Conservation (phyloP, 2,329 filamentous ascomycete species). For the Ceratocystis albifundus region DNA sequence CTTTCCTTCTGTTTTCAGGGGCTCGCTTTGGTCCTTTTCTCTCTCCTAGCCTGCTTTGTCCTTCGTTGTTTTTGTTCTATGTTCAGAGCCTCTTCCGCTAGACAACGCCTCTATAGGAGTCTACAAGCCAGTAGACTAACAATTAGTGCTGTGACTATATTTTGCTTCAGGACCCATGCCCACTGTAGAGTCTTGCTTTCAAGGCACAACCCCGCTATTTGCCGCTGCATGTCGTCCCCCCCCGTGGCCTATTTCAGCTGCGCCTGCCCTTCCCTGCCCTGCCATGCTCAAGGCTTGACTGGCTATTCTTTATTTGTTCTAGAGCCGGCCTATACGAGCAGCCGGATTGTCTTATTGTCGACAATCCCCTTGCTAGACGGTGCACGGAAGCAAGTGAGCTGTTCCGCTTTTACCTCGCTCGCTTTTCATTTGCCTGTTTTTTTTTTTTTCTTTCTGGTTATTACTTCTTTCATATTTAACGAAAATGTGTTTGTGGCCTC, state of each 20-base stretch:
- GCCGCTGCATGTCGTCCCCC: too few species aligned
- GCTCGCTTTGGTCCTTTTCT: not conserved
- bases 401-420: not conserved
- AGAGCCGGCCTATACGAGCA: not conserved
- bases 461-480: not conserved
- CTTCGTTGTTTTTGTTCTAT: not conserved
- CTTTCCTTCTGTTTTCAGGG: not conserved
- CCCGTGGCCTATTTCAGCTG: not conserved
- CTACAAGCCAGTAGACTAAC: not conserved
- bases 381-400: not conserved
- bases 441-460: too few species aligned
- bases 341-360: not conserved
- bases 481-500: not conserved
- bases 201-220: too few species aligned
- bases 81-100: not conserved
- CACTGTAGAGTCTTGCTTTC: too few species aligned
- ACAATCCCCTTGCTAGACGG: not conserved
- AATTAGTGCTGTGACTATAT: not conserved
- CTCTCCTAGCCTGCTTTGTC: too few species aligned
- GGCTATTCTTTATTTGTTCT: not conserved
- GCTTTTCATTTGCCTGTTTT: not conserved
- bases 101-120: not conserved
- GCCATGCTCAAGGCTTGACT: not conserved
- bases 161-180: not conserved
- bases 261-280: not conserved